Percentiles rank a stretch among this genome's conserved stretches.
These are phyloP conservation scores for Ophiostoma populinum DNA, from an alignment of 2,329 filamentous ascomycete genomes.

Conservation along the genomic window DNA sequence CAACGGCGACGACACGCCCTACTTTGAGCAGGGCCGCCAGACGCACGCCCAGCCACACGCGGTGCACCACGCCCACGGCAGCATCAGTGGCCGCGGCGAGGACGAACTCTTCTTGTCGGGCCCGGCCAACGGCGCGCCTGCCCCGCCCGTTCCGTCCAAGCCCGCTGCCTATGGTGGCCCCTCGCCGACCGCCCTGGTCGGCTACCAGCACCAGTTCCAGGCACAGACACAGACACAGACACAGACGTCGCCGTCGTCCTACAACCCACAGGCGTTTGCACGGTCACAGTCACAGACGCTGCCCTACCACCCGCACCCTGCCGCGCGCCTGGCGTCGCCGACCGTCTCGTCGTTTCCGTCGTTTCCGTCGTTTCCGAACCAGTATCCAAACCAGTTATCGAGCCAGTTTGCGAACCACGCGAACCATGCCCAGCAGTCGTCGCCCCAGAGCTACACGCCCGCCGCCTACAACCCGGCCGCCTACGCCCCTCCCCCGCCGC, in stretches of 20 bases:
- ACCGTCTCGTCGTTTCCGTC: conserved; percentile 18
- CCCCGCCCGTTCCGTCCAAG: conserved; percentile 12
- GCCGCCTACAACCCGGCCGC: conserved; percentile 42
- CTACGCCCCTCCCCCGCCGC: conserved; percentile 29
- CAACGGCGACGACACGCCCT: conserved; percentile 51
- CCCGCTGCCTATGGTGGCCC: conserved; percentile 20
- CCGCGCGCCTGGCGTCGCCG: conserved; percentile 21
- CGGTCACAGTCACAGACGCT: conserved; percentile 34
- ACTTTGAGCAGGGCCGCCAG: conserved; percentile 23
- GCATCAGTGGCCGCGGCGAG: conserved; percentile 17
- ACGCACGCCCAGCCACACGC: conserved; percentile 1
- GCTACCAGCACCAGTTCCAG: conserved; percentile 36
- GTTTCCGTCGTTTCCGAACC: conserved; percentile 18
- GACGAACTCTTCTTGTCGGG: conserved; percentile 50
- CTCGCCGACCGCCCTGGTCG: conserved; percentile 23
- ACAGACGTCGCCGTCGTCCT: conserved; percentile 31
- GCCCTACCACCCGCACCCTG: conserved; percentile 20
- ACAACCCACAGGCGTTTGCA: conserved; percentile 54
- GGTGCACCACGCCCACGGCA: conserved; percentile 5
- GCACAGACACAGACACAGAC: conserved; percentile 25
- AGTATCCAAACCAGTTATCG: background rate
- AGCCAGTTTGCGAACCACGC: background rate
- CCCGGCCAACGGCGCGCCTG: conserved; percentile 19
- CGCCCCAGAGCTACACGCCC: conserved; percentile 29
- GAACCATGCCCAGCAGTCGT: background rate